Conservation (phyloP, 1,284 basidiomycete species). For the Sporisorium reilianum region DNA sequence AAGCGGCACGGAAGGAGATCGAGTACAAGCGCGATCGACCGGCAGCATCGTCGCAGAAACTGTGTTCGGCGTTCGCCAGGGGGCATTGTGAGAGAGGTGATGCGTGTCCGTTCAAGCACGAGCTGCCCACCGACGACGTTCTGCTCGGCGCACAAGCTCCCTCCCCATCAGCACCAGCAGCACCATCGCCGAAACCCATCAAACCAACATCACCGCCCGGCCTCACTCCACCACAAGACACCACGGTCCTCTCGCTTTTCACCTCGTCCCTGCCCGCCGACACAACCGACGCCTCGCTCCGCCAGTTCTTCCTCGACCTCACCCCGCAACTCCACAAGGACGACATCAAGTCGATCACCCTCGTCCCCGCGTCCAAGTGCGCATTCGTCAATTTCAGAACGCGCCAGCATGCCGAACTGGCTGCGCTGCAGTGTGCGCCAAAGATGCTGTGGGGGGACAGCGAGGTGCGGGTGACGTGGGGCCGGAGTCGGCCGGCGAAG, state of each 20-base stretch:
- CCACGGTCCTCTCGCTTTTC: conserved; percentile 87
- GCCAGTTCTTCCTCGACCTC: conserved; percentile 76
- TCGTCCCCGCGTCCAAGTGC: conserved; percentile 73
- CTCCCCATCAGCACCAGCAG: conserved; percentile 72
- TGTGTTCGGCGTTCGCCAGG: conserved; percentile 96
- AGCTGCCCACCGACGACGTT: conserved; percentile 74
- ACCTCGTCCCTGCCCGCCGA: conserved; percentile 83
- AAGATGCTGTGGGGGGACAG: conserved; percentile 87
- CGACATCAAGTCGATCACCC: conserved; percentile 74
- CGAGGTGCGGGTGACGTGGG: conserved; percentile 86
- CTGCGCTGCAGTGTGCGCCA: conserved; percentile 85
- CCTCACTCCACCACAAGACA: conserved; percentile 88
- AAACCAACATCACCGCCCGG: conserved; percentile 82
- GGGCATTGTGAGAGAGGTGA: conserved; percentile 91
- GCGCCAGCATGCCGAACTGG: conserved; percentile 82
- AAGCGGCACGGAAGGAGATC: conserved; percentile 90
- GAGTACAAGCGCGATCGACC: conserved; percentile 94
- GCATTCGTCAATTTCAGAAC: conserved; percentile 95
- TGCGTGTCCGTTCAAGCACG: conserved; percentile 95
- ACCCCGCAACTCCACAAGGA: conserved; percentile 70
- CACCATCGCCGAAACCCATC: conserved; percentile 79
- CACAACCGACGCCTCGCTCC: conserved; percentile 81
- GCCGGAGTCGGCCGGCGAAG: conserved; percentile 65
- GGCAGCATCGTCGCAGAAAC: conserved; percentile 73
- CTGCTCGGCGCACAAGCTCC: background rate